Evolutionary conservation across 768 basidiomycete species (phyloP), one percentile per base, ranked within the genome.

Genomic region (Kwoniella sp.): DNA sequence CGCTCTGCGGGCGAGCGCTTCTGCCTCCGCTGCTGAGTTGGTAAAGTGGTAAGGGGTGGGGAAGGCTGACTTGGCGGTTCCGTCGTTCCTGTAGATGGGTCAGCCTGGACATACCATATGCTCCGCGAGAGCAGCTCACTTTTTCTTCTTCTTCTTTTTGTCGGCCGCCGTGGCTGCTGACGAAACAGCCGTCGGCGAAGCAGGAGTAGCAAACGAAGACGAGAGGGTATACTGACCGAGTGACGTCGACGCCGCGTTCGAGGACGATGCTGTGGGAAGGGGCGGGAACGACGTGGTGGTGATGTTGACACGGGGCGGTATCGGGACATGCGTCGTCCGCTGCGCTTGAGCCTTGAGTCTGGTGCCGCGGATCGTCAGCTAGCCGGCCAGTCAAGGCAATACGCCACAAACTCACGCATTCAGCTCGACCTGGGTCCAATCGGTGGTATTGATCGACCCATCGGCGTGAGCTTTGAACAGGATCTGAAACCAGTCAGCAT

Each of bases 391-490:
- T n/a, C n/a, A n/a, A n/a, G n/a, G n/a, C n/a, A n/a, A n/a, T n/a
- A n/a, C n/a, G n/a, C n/a, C n/a, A n/a, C n/a, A 40, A 50, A 69
- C 68, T 69, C 67, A 91, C 92, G 86, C 87, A 78, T 88, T 80
- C 49, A 99, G 79, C 75, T 93, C 87, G 28, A 91, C 81, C 27
- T 81, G 84, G 9, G 80, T 77, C 95, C 95, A 99, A 74, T 98
- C 89, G 51, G 87, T 93, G n/a, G 88, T 87, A 83, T 88, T 86
- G 22, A 98, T 79, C 1, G 86, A 81, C 71, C 87, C 84, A 69
- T 83, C 80, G 57, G 83, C 80, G 77, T 89, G 93, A 75, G 90
- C 85, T 63, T 90, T 83, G 82, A 87, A 86, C 75, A 99, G 95
- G 81, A 90, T 87, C 84, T 73, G 19, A 12, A 33, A 12, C n/a